Base-by-base conservation (phyloP, 352 stramenopile genomes). In the Plasmopara halstedii region DNA sequence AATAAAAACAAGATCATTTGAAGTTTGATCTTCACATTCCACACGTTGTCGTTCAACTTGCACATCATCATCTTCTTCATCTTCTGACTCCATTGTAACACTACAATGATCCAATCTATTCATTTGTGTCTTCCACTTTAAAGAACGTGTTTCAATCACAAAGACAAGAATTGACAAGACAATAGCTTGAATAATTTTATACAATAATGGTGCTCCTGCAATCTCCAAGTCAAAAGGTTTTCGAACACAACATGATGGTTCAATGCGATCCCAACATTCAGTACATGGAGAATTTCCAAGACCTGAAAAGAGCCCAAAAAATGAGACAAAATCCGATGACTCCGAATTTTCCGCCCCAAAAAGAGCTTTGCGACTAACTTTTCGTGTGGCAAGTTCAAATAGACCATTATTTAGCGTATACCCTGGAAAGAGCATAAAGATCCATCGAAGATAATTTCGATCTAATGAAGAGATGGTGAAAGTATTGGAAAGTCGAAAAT, bases 331-430 rank as follows among this genome's bases (percentile, higher is more conserved):
- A 13, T 18, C n/a, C 1, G 57, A 44, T 5, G 39, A 56, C 14
- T 37, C 14, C 17, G 40, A 63, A 8, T 34, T 43, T 14, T 38
- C 25, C 4, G 35, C 43, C 4, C 68, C 69, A 18, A 66, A 82
- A 3, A 85, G 36, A 14, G 71, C 54, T 3, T 45, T 53, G 8
- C 73, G 73, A 58, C 64, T 83, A 18, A 83, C 62, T 56, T 88
- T 88, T 35, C 76, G 71, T 11, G 67, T 85, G 10, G 64, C 64
- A 32, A 88, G 63, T 42, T 88, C 71, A 45, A 77, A 85, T n/a
- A 88, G 64, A 14, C 76, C 76, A 23, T 77, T 76, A 42, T 79
- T 85, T 11, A 86, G 33, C 11, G 53, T 62, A 59, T 88, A 88
- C 2, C 68, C 73, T 0, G 76, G 76, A 44, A 88, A 84, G 2